phyloP scores from a whole-genome alignment of 2,329 filamentous ascomycete genomes.

The Didymella segeticola region DNA sequence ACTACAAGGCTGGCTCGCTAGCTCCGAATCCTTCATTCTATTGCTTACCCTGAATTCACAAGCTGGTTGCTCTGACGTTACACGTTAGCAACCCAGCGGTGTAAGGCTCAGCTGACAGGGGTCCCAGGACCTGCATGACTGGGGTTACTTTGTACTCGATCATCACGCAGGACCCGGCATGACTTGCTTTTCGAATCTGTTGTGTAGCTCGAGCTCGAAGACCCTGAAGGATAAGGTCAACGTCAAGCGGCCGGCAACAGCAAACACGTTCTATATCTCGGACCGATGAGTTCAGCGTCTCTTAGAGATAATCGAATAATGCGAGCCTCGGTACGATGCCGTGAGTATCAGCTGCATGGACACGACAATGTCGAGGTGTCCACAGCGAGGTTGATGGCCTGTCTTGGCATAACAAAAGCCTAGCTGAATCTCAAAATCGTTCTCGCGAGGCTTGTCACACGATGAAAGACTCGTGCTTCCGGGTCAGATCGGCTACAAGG shows the following conservation, averaged over 20 bases:
- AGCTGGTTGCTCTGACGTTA: constrained; percentile 4
- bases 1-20: constrained; percentile 17
- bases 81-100: background rate
- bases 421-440: background rate
- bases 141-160: background rate
- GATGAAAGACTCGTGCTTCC: constrained; percentile 7
- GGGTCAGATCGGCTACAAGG: constrained; percentile 13
- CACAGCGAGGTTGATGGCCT: background rate
- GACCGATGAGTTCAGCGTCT: too few relatives aligned
- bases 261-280: background rate
- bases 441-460: constrained; percentile 9
- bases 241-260: background rate
- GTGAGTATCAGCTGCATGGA: background rate
- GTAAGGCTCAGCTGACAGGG: constrained; percentile 21
- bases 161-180: constrained; percentile 19
- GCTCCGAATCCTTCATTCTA: background rate
- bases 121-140: constrained; percentile 3
- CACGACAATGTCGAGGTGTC: background rate
- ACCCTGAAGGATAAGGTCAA: constrained; percentile 6
- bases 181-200: constrained; percentile 8
- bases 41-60: constrained; percentile 15
- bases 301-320: background rate
- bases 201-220: constrained; percentile 13
- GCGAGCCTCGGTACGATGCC: background rate
- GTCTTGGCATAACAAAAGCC: background rate